A percentile compares a stretch with the other conserved stretches of the same genome.
These are phyloP conservation scores for Nephelium lappaceum DNA, from an alignment of 345 rosid genomes.

Conservation along the genomic window DNA sequence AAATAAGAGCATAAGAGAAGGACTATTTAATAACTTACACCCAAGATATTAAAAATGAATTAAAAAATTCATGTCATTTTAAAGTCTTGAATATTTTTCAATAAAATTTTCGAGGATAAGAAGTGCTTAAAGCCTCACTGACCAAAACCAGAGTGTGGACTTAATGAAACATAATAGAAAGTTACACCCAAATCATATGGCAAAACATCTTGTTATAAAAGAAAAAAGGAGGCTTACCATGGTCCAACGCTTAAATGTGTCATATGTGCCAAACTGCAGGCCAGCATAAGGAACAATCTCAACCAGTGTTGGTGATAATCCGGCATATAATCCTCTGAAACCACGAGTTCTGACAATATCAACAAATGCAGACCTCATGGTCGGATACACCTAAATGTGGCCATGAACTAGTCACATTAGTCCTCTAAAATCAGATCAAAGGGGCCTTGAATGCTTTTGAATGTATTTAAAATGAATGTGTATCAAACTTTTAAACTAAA, in stretches of 20 bases:
- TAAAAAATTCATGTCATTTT: not conserved
- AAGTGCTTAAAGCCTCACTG: not conserved
- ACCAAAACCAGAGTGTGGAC: not conserved
- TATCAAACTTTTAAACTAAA: not conserved
- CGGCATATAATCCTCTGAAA: constrained; percentile 83
- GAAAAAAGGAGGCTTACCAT: constrained; percentile 50
- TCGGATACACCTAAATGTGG: constrained; percentile 75
- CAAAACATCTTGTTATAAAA: constrained; percentile 7
- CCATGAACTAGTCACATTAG: constrained; percentile 17
- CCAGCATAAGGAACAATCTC: constrained; percentile 98
- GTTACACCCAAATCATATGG: not conserved
- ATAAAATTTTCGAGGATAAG: not conserved
- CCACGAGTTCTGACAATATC: constrained; percentile 80
- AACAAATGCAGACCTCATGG: constrained; percentile 89
- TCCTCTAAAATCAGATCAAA: not conserved
- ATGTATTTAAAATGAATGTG: not conserved
- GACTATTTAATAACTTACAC: not conserved
- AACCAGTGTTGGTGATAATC: constrained; percentile 89
- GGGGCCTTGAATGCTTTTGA: not conserved
- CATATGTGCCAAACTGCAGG: constrained; percentile 94
- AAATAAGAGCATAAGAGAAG: not conserved
- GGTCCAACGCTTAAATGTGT: constrained; percentile 89
- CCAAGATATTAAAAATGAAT: not conserved
- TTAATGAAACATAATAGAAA: not conserved
- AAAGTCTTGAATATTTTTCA: not conserved